Conservation (phyloP, 495 filamentous ascomycete species). For the Lasiosphaeris hirsuta region DNA sequence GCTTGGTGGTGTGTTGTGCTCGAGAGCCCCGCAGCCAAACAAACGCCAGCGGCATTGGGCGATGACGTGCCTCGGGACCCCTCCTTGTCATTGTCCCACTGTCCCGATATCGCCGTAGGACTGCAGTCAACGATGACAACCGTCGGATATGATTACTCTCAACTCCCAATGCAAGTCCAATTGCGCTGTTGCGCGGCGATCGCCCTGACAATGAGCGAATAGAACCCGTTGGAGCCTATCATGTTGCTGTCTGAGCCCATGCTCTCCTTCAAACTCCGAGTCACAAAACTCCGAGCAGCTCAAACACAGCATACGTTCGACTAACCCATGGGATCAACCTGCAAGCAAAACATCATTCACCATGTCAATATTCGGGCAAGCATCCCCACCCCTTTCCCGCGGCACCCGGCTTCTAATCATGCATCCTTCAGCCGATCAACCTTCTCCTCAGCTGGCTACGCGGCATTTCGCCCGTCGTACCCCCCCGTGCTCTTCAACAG, state of each 20-base stretch:
- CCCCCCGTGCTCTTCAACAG: constrained; percentile 51
- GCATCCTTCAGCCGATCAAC: constrained; percentile 11
- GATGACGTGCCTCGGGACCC: constrained; percentile 15
- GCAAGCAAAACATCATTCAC: background rate
- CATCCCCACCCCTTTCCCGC: background rate
- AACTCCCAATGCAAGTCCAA: too few relatives aligned
- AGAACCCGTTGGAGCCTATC: too few relatives aligned
- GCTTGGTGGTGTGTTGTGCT: too few relatives aligned
- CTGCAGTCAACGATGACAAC: background rate
- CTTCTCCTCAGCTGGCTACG: constrained; percentile 56
- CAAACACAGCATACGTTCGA: too few relatives aligned
- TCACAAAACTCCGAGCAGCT: too few relatives aligned
- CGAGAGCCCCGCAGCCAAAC: background rate
- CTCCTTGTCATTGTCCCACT: constrained; percentile 4
- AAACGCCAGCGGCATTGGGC: background rate
- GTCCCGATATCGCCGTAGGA: background rate
- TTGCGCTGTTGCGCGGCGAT: too few relatives aligned
- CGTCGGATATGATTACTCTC: too few relatives aligned
- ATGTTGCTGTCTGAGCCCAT: too few relatives aligned
- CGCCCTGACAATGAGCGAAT: too few relatives aligned
- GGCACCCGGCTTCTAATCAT: background rate
- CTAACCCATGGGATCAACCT: too few relatives aligned
- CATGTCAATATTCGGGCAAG: constrained; percentile 22
- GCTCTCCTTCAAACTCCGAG: too few relatives aligned
- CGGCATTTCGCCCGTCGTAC: constrained; percentile 62